Conservation (phyloP, 306 rosid genomes). For the Fagus crenata region DNA sequence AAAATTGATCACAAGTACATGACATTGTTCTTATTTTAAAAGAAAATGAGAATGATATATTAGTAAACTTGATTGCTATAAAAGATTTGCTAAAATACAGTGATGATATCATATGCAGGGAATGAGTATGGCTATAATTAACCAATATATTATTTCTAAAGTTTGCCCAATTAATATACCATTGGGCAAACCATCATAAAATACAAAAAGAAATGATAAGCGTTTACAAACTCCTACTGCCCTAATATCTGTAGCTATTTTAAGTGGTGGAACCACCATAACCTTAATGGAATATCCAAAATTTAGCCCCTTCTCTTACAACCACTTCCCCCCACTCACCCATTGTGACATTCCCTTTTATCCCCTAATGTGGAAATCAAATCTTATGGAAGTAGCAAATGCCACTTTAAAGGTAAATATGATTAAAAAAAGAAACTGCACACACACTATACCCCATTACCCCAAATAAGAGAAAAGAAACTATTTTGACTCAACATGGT, state of each 20-base stretch:
- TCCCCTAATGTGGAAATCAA: not conserved
- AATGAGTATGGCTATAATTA: not conserved
- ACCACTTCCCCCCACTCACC: not conserved
- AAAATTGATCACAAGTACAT: not conserved
- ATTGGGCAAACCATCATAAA: not conserved
- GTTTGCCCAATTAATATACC: not conserved
- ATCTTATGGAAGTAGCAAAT: not conserved
- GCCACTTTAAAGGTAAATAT: not conserved
- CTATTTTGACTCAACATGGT: not conserved
- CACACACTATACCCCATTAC: not conserved
- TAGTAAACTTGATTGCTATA: not conserved
- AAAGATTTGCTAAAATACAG: not conserved
- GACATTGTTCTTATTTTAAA: not conserved
- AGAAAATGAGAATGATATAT: not conserved
- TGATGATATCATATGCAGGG: not conserved
- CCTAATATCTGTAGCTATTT: not conserved
- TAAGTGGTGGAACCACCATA: not conserved
- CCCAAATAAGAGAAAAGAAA: not conserved
- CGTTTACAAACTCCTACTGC: not conserved
- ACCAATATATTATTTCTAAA: not conserved
- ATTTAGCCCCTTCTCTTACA: conserved; percentile 3
- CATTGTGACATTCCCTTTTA: no score
- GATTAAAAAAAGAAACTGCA: not conserved
- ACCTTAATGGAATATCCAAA: not conserved
- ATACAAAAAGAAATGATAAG: not conserved